Base-by-base conservation (phyloP, 768 basidiomycete genomes). In the Lactarius trivialis region DNA sequence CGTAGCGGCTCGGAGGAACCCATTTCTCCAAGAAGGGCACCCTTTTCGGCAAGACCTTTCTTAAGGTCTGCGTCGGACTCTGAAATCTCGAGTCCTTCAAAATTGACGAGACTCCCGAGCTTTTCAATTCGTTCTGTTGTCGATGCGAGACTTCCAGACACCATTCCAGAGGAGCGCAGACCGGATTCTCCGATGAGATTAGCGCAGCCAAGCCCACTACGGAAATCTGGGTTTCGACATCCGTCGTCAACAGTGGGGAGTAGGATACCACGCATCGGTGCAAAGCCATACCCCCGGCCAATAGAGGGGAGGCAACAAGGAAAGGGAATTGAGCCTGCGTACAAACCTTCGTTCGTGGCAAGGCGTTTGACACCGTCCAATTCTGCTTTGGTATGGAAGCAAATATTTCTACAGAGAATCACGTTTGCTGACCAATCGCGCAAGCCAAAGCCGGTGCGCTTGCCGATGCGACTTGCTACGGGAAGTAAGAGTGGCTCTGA, bases 181-280 rank as follows among this genome's bases (percentile, higher is more conserved):
- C 50, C 33, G 2, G 45, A 17, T 34, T 56, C 32, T 12, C 58
- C 34, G 21, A 52, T 5, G 60, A 61, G 55, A 60, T 30, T 17
- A 26, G 58, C 15, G 55, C 60, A 57, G 37, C 55, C 37, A 49
- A 60, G 21, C 26, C 28, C 49, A 7, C 60, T n/a, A 11, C n/a
- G 14, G 39, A 34, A 60, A 26, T 71, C 71, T 5, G 65, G 48
- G 15, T 34, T 73, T 30, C 66, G 72, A 30, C 72, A 71, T 33
- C 73, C 73, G 1, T 69, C 73, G 21, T 64, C 69, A 15, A 62
- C 67, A n/a, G 60, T 64, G 17, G 68, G 68, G 15, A 75, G 74
- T 58, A 71, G 67, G 60, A 75, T 75, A n/a, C 74, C 74, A 4
- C 58, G 74, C 14, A 72, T 73, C 30, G 74, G 74, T 24, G 63